phyloP scores from a whole-genome alignment of 2,329 filamentous ascomycete species.

The Myotisia sp. region DNA sequence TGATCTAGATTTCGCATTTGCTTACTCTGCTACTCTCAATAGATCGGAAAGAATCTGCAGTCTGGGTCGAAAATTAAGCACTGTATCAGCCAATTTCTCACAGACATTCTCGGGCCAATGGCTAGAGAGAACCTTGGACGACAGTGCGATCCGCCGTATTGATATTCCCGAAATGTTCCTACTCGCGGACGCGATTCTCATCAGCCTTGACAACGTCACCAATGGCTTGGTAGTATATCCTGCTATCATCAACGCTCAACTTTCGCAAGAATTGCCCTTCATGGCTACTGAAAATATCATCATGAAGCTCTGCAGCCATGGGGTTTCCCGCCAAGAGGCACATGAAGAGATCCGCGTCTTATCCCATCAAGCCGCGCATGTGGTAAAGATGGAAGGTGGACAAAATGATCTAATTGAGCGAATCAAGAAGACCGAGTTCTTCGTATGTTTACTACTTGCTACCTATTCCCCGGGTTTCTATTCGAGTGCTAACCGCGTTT shows the following conservation, averaged over 20 bases:
- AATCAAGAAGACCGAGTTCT: slow-evolving; percentile 59
- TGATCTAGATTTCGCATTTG: too few species aligned
- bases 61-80: slow-evolving; percentile 42
- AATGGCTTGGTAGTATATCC: slow-evolving; percentile 67
- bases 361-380: slow-evolving; percentile 56
- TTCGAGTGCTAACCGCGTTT: slow-evolving; percentile 3
- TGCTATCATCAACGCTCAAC: slow-evolving; percentile 49
- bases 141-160: slow-evolving; percentile 40
- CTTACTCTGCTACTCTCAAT: background rate
- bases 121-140: slow-evolving; percentile 67
- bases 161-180: slow-evolving; percentile 53
- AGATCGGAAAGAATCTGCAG: slow-evolving; percentile 45
- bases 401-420: slow-evolving; percentile 70
- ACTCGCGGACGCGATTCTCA: slow-evolving; percentile 52
- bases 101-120: slow-evolving; percentile 59
- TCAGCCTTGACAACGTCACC: slow-evolving; percentile 53
- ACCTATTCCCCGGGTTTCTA: slow-evolving; percentile 21
- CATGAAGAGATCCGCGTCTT: slow-evolving; percentile 81
- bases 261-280: slow-evolving; percentile 70
- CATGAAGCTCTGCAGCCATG: slow-evolving; percentile 61
- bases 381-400: slow-evolving; percentile 58
- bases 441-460: slow-evolving; percentile 36
- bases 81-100: slow-evolving; percentile 41
- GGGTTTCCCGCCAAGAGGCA: slow-evolving; percentile 60
- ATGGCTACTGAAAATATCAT: slow-evolving; percentile 63